A percentile compares a stretch with the other conserved stretches of the same genome.
Evolutionary conservation across 2,329 filamentous ascomycete species (phyloP).

Genomic region (Diaporthe aspalathi): DNA sequence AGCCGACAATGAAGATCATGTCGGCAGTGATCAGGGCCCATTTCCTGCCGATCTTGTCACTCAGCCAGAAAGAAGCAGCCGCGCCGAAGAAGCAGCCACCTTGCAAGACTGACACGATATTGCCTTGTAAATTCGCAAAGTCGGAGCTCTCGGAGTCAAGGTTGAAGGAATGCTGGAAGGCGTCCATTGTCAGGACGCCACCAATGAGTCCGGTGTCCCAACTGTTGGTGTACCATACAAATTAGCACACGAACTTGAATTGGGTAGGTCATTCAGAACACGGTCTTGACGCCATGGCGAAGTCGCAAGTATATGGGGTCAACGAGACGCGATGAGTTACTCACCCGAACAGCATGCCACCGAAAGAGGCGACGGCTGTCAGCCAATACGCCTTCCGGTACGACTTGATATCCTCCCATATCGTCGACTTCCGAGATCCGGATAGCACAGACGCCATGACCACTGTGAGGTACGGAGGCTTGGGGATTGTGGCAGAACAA

Average conservation of each 20-base stretch:
- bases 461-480: not conserved
- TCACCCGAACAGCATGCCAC: slow-evolving; percentile 39
- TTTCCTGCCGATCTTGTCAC: slow-evolving; percentile 62
- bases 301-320: too few relatives aligned
- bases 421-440: slow-evolving; percentile 19
- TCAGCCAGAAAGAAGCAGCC: slow-evolving; percentile 51
- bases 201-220: slow-evolving; percentile 39
- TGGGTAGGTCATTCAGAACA: not conserved
- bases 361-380: slow-evolving; percentile 38
- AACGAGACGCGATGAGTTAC: not conserved
- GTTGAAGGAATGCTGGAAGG: slow-evolving; percentile 38
- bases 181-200: slow-evolving; percentile 39
- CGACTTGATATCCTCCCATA: slow-evolving; percentile 34
- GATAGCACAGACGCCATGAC: slow-evolving; percentile 23
- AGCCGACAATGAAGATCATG: slow-evolving; percentile 32
- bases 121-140: slow-evolving; percentile 34
- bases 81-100: slow-evolving; percentile 40
- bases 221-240: not conserved
- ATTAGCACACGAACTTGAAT: not conserved
- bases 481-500: not conserved
- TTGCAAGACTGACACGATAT: slow-evolving; percentile 53
- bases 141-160: slow-evolving; percentile 35
- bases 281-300: not conserved
- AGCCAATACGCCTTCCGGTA: slow-evolving; percentile 35
- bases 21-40: slow-evolving; percentile 34